Base-by-base conservation (phyloP, 78 protist genomes). In the Planoprotostelium fungivorum region DNA sequence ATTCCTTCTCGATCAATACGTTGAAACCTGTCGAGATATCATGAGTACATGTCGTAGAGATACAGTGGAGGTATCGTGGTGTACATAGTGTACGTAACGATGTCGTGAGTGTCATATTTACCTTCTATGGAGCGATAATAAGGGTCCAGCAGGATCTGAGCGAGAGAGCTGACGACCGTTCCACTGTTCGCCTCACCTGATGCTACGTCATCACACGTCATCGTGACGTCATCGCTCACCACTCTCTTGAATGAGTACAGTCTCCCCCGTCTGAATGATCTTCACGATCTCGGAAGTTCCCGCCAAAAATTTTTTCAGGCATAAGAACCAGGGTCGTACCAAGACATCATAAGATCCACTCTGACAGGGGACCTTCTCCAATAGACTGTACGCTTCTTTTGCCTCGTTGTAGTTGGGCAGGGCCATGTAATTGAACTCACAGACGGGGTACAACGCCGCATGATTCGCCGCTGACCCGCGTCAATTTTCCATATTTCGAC, bases 1-100 rank as follows among this genome's bases (percentile, higher is more conserved):
- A 98, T 85, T 98, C 99, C 86, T 97, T 93, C 94, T 96, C 97
- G 35, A 97, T 92, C 39, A 97, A 87, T 0, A 93, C 95, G 35
- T 85, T 89, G 92, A 96, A 97, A n/a, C 99, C 98, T 16, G 73
- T 51, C 5, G 5, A 51, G 73, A n/a, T n/a, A n/a, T n/a, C n/a
- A n/a, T n/a, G n/a, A n/a, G n/a, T n/a, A n/a, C n/a, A n/a, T n/a
- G n/a, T n/a, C n/a, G n/a, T n/a, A n/a, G n/a, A n/a, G n/a, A n/a
- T n/a, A n/a, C n/a, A n/a, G n/a, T n/a, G n/a, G n/a, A n/a, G n/a
- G n/a, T n/a, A n/a, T n/a, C n/a, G n/a, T n/a, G n/a, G n/a, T n/a
- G 73, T 51, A 5, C 5, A 51, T 51, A 51, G 31, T 51, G 73
- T 25, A 25, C 73, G 16, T 51, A 51, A 51, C 73, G 5, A 5